Base-by-base conservation (phyloP, 495 filamentous ascomycete genomes). In the Aspergillus affinis region DNA sequence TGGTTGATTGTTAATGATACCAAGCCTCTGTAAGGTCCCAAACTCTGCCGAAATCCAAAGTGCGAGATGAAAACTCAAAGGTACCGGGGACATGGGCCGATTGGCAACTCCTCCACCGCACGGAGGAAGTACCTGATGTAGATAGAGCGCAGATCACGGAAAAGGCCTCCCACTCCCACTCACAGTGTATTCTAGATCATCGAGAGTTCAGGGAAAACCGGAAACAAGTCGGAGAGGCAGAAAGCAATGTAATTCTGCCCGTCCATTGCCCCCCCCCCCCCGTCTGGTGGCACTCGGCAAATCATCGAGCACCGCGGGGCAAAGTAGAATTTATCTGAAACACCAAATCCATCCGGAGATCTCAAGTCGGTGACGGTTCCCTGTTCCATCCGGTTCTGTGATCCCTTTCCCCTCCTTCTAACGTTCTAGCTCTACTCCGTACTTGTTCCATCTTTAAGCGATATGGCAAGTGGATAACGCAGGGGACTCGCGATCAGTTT, bases 281-380 rank as follows among this genome's bases (percentile, higher is more conserved):
- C 23, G 17, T 7, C 36, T 26, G 15, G 23, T 20, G 48, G 51
- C 29, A 18, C 26, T 58, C 48, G 56, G 56, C 56, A 51, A 51
- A 41, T 58, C 30, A 58, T 7, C 18, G 23, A 19, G 21, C 47
- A 23, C 6, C 55, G 44, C 45, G 27, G 47, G 29, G 55, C 45
- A 26, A 36, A 41, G 13, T 9, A 32, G 26, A 51, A 51, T 58
- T 29, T 51, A 58, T 51, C 47, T 58, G 56, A 58, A 58, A 58
- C 56, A 51, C 2, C 27, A 36, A 26, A 58, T 46, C 47, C 29
- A 45, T 48, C 21, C 19, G 55, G 36, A 58, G 55, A 50, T 49
- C 46, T 50, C 30, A 4, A 41, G n/a, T 7, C 30, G 7, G 7
- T n/a, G n/a, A n/a, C n/a, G n/a, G n/a, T n/a, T n/a, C n/a, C n/a